Base-by-base conservation (phyloP, 169 alveolate genomes). In the Plasmodium malariae region DNA sequence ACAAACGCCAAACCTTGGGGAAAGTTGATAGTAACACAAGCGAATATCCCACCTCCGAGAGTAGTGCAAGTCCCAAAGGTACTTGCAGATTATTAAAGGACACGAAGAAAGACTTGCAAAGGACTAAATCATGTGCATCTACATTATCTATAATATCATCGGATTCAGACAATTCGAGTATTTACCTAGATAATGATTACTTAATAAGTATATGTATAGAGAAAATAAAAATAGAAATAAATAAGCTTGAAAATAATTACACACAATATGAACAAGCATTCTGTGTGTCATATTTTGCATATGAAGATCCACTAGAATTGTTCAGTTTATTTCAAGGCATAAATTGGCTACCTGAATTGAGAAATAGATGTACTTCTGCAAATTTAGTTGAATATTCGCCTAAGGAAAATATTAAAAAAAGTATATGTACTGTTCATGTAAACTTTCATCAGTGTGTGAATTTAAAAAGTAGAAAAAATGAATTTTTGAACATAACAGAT, bases 241-340 rank as follows among this genome's bases (percentile, higher is more conserved):
- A 83, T 17, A 68, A 34, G 9, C 3, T 51, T n/a, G 0, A 12
- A 59, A 48, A 59, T 21, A 37, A 30, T 19, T 34, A 37, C 19
- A 24, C 34, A n/a, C 7, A 30, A 5, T 83, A 83, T 19, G 37
- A 67, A 21, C 5, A 83, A 14, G 85, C 65, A 67, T 83, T 83
- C 30, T 83, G 91, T 51, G 85, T 83, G 26, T 83, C 91, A 3
- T 83, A 83, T 49, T 83, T 83, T 83, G 51, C 54, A 32, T 83
- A 83, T 68, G 91, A 83, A 83, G 91, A 83, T 48, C 91, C 91
- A 14, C 7, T 83, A 45, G 91, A 83, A 51, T 51, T 68, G 19
- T 83, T 68, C 67, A 83, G 91, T 72, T 28, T 83, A 67, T 83
- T 40, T 83, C 91, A 83, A 36, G 91, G 91, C 0, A 71, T 83